Evolutionary conservation across 257 asterid species (phyloP), one percentile per base, ranked within the genome.

Genomic region (Nemophila menziesii): DNA sequence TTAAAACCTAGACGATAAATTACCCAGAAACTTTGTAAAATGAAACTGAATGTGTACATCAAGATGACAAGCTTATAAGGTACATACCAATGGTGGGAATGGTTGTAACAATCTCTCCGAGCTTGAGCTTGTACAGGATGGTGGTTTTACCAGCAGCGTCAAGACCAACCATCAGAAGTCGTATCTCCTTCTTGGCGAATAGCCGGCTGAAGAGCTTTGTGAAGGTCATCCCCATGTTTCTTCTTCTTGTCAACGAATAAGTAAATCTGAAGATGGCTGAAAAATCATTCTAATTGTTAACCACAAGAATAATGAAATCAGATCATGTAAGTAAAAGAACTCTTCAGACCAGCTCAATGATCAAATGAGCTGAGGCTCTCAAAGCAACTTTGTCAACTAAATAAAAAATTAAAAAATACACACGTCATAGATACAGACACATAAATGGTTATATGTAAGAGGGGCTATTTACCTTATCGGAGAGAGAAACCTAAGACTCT

Each of bases 111-210:
- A 58, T 58, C 57, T 58, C 64, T 39, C 64, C 66, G 0, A 58
- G 65, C 47, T 58, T 58, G 43, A 60, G 59, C 54, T 51, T 60
- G 60, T 52, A 52, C 51, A 58, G 21, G 21, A 58, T 58, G 45
- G 57, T 58, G 22, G 57, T 58, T 51, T 57, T 57, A 57, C 63
- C 63, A 48, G 63, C 63, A 18, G 63, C 63, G 39, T 57, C 63
- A 40, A 57, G 63, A 57, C 63, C 63, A 16, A 57, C 63, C 62
- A 56, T 56, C 48, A 56, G 43, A 56, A 56, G 48, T 11, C 63
- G 49, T 45, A 52, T 52, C 21, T 52, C 60, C 48, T 24, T 55
- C 59, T 59, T 59, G 44, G 66, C 66, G 6, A 60, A 60, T 15
- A 60, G 67, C 51, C 67, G 67, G 44, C 61, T 60, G 45, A 60